A percentile compares a stretch with the other conserved stretches of the same genome.
Evolutionary conservation across 192 early-diverging fungal genomes (phyloP).

Genomic region (Coemansia sp.): DNA sequence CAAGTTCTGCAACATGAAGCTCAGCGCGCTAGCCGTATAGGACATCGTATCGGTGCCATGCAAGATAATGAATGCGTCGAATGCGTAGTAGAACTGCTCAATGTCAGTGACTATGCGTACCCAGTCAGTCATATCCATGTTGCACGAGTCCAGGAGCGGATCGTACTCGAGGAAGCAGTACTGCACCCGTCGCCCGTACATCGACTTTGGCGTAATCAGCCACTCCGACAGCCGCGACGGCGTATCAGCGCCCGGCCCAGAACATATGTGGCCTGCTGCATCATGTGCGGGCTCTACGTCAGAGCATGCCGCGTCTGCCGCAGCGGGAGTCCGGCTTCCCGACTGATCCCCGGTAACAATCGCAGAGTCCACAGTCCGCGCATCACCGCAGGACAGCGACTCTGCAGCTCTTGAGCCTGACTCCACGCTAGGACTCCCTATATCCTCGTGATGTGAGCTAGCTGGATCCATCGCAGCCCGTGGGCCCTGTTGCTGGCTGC

Average conservation of each 20-base stretch:
- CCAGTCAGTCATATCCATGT: constrained; percentile 95
- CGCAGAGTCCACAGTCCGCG: not conserved
- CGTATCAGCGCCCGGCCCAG: constrained; percentile 6
- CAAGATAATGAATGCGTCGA: constrained; percentile 94
- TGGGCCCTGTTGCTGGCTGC: constrained; percentile 8
- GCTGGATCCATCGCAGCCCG: not conserved
- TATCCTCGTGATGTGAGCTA: not conserved
- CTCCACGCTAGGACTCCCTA: not conserved
- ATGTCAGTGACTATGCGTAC: constrained; percentile 93
- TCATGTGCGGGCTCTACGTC: not conserved
- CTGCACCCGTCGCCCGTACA: constrained; percentile 88
- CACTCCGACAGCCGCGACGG: constrained; percentile 47
- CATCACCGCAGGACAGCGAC: not conserved
- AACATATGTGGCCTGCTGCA: not conserved
- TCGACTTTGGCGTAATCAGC: constrained; percentile 83
- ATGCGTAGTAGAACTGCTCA: constrained; percentile 88
- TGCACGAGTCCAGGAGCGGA: constrained; percentile 91
- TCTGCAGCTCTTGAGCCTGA: not conserved
- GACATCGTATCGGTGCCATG: constrained; percentile 94
- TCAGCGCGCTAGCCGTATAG: constrained; percentile 82
- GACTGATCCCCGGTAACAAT: not conserved
- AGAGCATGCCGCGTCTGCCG: not conserved
- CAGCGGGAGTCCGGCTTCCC: not conserved
- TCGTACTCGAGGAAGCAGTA: constrained; percentile 97
- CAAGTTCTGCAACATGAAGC: constrained; percentile 95